A percentile compares a stretch with the other conserved stretches of the same genome.
These are phyloP conservation scores for Coffea canephora DNA, from an alignment of 257 asterid genomes.

Conservation along the genomic window DNA sequence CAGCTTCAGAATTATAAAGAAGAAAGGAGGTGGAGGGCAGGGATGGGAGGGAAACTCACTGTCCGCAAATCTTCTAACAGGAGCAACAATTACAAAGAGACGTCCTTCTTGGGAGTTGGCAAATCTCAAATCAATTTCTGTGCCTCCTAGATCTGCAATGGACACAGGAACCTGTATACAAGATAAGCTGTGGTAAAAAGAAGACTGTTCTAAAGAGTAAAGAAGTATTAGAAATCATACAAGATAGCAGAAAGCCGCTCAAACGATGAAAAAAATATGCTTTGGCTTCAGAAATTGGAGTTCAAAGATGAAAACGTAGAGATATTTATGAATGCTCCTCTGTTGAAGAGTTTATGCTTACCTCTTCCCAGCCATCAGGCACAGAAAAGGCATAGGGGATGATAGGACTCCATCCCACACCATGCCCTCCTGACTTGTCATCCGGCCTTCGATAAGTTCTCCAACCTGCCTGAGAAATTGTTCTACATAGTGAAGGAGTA, in stretches of 20 bases:
- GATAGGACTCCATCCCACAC: conserved; percentile 99
- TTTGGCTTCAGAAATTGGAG: not conserved
- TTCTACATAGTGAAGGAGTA: conserved; percentile 36
- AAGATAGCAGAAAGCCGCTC: not conserved
- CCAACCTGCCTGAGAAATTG: conserved; percentile 95
- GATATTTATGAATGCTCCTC: not conserved
- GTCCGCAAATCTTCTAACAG: conserved; percentile 81
- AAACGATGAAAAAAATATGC: not conserved
- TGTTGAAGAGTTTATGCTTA: conserved; percentile 8
- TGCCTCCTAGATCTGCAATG: conserved; percentile 95
- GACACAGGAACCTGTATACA: conserved; percentile 85
- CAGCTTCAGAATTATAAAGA: conserved; percentile 2
- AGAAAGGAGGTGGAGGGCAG: not conserved
- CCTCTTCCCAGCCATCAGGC: conserved; percentile 89
- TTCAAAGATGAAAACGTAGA: not conserved
- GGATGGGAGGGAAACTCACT: conserved; percentile 35
- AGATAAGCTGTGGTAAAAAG: conserved; percentile 3
- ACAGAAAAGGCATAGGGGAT: conserved; percentile 77
- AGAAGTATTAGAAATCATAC: not conserved
- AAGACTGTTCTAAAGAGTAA: not conserved
- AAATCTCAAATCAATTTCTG: conserved; percentile 92
- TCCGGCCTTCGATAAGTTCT: conserved; percentile 93
- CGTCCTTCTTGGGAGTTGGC: conserved; percentile 84
- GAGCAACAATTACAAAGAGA: conserved; percentile 76
- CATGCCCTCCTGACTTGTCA: conserved; percentile 95